phyloP scores from a whole-genome alignment of 1,139 yeast species.

The Kurtzmaniella quercitrusa region DNA sequence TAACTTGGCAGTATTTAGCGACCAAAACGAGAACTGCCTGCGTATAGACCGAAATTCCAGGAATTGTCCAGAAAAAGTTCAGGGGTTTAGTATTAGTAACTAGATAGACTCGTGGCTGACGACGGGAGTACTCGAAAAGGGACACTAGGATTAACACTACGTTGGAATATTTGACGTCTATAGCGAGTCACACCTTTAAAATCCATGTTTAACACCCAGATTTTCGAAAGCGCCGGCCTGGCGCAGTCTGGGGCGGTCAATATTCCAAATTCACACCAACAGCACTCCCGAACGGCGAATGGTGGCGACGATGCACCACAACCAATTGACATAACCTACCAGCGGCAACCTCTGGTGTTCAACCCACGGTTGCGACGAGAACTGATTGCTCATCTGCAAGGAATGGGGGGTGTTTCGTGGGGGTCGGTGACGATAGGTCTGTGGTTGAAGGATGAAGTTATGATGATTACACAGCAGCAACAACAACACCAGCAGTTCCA shows the following conservation, averaged over 20 bases:
- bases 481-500: conserved; percentile 18
- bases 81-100: neutral
- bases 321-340: conserved; percentile 47
- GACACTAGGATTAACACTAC: no score
- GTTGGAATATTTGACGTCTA: neutral
- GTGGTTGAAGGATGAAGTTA: conserved; percentile 92
- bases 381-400: conserved; percentile 91
- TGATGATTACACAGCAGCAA: conserved; percentile 35
- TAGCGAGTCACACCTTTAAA: neutral
- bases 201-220: conserved; percentile 30
- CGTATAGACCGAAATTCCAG: neutral
- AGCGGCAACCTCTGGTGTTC: conserved; percentile 40
- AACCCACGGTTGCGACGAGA: conserved; percentile 61
- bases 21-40: neutral
- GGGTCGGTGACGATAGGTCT: conserved; percentile 93
- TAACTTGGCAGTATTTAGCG: neutral
- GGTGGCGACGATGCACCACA: conserved; percentile 26
- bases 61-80: conserved; percentile 1
- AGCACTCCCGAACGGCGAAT: conserved; percentile 8
- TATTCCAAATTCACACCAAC: conserved; percentile 10
- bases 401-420: conserved; percentile 99
- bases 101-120: neutral
- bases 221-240: conserved; percentile 22
- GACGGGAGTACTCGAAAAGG: neutral
- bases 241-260: conserved; percentile 15